A percentile compares a stretch with the other conserved stretches of the same genome.
These are phyloP conservation scores for Tylopilus intermedius DNA, from an alignment of 768 basidiomycete genomes.

Conservation along the genomic window DNA sequence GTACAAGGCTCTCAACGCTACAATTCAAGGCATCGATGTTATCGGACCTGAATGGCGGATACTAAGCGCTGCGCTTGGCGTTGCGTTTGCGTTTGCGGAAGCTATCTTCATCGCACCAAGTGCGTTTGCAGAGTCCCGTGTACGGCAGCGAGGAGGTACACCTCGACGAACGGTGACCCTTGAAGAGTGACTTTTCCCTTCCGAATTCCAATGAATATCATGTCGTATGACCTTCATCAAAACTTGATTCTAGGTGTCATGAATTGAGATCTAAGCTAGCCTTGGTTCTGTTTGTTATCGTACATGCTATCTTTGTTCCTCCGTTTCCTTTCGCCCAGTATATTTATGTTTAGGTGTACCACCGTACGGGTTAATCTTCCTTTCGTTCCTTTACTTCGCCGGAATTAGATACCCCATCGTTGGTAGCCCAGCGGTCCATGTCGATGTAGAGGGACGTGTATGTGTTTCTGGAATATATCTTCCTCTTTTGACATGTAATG, in stretches of 20 bases:
- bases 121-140: constrained; percentile 31
- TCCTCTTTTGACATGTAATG: neutral
- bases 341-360: constrained; percentile 20
- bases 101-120: constrained; percentile 48
- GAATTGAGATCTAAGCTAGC: constrained; percentile 5
- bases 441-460: too few species aligned
- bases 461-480: too few species aligned
- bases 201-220: neutral
- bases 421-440: neutral
- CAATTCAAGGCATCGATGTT: constrained; percentile 43
- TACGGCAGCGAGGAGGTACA: constrained; percentile 19
- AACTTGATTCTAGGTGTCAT: neutral
- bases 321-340: constrained; percentile 8
- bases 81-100: constrained; percentile 68
- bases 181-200: constrained; percentile 18
- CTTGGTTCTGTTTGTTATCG: constrained; percentile 11
- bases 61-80: constrained; percentile 47
- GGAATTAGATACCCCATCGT: constrained; percentile 7
- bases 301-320: constrained; percentile 14
- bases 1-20: constrained; percentile 27
- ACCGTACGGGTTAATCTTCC: constrained; percentile 9
- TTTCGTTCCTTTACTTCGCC: neutral
- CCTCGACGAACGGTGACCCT: constrained; percentile 17
- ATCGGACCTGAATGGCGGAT: constrained; percentile 54
- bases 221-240: neutral